A percentile compares a stretch with the other conserved stretches of the same genome.
Conservation (phyloP, 2,329 filamentous ascomycete genomes). For the Pezizomycotina sp. region DNA sequence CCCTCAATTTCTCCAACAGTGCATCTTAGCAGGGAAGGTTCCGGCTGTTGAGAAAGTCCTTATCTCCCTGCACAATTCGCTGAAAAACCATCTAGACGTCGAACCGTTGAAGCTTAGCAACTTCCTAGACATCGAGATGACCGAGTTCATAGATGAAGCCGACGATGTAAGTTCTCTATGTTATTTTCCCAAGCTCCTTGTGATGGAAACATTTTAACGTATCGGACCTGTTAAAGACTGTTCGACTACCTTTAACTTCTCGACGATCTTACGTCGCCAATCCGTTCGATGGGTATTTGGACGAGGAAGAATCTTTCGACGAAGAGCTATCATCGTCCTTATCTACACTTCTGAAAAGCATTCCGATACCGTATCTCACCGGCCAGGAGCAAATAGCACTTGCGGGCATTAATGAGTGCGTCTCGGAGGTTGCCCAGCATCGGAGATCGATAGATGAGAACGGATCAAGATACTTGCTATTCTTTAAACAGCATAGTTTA, state of each 20-base stretch:
- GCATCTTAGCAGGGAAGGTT: slow-evolving; percentile 64
- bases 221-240: no score
- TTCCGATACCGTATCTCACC: slow-evolving; percentile 64
- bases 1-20: slow-evolving; percentile 76
- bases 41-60: slow-evolving; percentile 55
- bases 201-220: no score
- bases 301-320: slow-evolving; percentile 36
- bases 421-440: slow-evolving; percentile 69
- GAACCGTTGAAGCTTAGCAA: slow-evolving; percentile 67
- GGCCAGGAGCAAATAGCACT: slow-evolving; percentile 75
- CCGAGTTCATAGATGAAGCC: slow-evolving; percentile 36
- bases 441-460: slow-evolving; percentile 81
- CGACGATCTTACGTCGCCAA: no score
- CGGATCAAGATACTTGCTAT: slow-evolving; percentile 70
- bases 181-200: no score
- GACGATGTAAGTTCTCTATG: slow-evolving; percentile 32
- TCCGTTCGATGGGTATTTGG: slow-evolving; percentile 14
- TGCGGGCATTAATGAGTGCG: slow-evolving; percentile 69
- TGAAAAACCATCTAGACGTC: slow-evolving; percentile 72
- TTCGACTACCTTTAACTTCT: no score
- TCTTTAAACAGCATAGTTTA: slow-evolving; percentile 66
- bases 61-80: slow-evolving; percentile 50
- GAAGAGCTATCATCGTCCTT: slow-evolving; percentile 54
- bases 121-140: slow-evolving; percentile 49
- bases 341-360: slow-evolving; percentile 57